phyloP scores from a whole-genome alignment of 306 rosid genomes.

The Vicia sativa region DNA sequence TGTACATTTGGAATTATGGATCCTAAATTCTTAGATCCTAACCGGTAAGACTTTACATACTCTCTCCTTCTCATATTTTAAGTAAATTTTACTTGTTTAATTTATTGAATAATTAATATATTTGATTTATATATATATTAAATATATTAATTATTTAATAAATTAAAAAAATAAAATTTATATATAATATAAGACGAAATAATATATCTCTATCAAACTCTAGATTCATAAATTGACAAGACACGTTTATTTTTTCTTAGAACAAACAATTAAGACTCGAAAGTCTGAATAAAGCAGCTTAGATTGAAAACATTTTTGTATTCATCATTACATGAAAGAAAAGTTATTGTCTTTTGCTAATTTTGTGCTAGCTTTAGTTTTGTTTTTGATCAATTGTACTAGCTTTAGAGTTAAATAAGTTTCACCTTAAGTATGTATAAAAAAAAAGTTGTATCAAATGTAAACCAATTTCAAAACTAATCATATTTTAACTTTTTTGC shows the following conservation, averaged over 20 bases:
- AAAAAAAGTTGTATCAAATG: background rate
- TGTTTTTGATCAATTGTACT: slow-evolving; percentile 5
- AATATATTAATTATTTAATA: too few relatives aligned
- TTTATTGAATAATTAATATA: too few relatives aligned
- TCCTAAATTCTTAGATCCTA: too few relatives aligned
- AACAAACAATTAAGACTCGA: background rate
- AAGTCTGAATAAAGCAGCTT: background rate
- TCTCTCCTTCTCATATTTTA: too few relatives aligned
- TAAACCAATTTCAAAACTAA: slow-evolving; percentile 10
- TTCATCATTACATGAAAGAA: slow-evolving; percentile 28
- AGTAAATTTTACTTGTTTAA: too few relatives aligned
- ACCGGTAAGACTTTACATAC: too few relatives aligned
- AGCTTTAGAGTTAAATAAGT: slow-evolving; percentile 3
- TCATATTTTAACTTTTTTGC: slow-evolving; percentile 27
- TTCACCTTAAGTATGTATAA: slow-evolving; percentile 12
- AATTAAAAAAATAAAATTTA: too few relatives aligned
- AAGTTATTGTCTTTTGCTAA: slow-evolving; percentile 19
- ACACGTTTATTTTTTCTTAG: background rate
- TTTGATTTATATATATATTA: too few relatives aligned
- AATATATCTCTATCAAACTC: too few relatives aligned
- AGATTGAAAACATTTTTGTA: background rate
- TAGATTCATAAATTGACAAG: background rate
- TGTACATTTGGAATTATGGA: too few relatives aligned
- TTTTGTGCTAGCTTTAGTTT: slow-evolving; percentile 22
- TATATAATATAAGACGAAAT: too few relatives aligned